Conservation (phyloP, 306 rosid species). For the Acacia crassicarpa region DNA sequence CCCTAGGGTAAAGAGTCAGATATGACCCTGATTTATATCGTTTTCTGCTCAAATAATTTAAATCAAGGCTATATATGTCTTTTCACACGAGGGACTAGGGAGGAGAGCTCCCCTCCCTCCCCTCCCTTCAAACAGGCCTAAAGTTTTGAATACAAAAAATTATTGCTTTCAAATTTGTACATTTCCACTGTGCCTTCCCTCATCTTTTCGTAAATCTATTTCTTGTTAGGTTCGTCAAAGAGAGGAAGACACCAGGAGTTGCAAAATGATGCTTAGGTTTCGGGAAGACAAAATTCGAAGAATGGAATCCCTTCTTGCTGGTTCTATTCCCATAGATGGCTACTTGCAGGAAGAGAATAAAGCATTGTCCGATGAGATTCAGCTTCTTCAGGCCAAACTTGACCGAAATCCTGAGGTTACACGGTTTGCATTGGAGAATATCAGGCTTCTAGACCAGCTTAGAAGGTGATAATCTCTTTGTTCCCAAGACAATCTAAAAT, state of each 20-base stretch:
- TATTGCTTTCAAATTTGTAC: constrained; percentile 28
- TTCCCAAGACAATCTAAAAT: neutral
- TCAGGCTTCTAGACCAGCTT: constrained; percentile 92
- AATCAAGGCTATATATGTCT: too few relatives aligned
- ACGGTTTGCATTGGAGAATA: constrained; percentile 89
- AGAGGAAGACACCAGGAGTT: constrained; percentile 88
- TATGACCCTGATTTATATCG: too few relatives aligned
- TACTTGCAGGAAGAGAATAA: constrained; percentile 74
- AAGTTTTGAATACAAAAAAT: neutral
- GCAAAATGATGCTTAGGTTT: constrained; percentile 95
- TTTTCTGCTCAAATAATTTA: too few relatives aligned
- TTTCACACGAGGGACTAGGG: too few relatives aligned
- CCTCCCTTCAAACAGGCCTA: too few relatives aligned
- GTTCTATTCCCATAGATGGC: constrained; percentile 58
- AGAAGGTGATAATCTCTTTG: constrained; percentile 58
- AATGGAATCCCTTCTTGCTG: constrained; percentile 68
- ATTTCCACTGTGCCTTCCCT: constrained; percentile 22
- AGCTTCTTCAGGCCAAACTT: constrained; percentile 74
- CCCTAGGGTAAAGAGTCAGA: too few relatives aligned
- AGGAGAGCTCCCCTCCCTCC: too few relatives aligned
- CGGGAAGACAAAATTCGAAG: constrained; percentile 92
- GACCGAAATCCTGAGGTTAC: constrained; percentile 96
- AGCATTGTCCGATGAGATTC: constrained; percentile 77
- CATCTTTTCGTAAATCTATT: constrained; percentile 12
- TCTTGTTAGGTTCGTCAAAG: constrained; percentile 82